Conservation (phyloP, 371 early-diverging fungal genomes). For the Entomophthora muscae region DNA sequence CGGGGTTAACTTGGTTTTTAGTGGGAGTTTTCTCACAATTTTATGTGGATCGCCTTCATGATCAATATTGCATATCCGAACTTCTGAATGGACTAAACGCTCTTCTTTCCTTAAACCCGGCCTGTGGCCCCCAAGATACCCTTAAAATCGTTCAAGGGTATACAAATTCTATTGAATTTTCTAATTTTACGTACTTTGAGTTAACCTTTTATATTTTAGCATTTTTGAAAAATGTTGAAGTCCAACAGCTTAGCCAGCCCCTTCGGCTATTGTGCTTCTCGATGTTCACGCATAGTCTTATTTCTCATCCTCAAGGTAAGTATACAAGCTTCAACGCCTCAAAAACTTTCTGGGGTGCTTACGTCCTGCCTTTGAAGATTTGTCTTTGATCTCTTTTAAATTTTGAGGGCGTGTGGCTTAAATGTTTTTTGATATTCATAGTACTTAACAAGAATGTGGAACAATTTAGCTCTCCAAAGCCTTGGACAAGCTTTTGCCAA, state of each 20-base stretch:
- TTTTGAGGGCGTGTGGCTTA: no score
- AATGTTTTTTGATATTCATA: no score
- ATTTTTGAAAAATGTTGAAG: constrained; percentile 31
- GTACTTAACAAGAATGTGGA: not conserved
- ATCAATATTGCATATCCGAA: constrained; percentile 10
- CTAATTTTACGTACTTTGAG: no score
- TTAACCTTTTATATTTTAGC: no score
- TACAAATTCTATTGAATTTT: no score
- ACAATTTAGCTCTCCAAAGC: constrained; percentile 14
- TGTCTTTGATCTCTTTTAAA: no score
- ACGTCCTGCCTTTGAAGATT: no score
- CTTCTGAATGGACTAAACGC: constrained; percentile 2
- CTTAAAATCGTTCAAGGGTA: not conserved
- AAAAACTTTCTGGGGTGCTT: no score
- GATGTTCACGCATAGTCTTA: not conserved
- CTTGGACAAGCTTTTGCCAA: constrained; percentile 47
- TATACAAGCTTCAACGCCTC: no score
- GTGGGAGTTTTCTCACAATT: not conserved
- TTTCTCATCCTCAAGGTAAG: not conserved
- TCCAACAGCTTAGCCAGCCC: constrained; percentile 27
- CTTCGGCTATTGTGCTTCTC: constrained; percentile 9
- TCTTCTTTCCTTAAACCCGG: not conserved
- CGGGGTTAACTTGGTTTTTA: not conserved
- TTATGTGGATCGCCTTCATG: not conserved
- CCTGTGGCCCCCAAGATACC: not conserved